phyloP scores from a whole-genome alignment of 139 green algal species.

The Chlorokybus atmophyticus region DNA sequence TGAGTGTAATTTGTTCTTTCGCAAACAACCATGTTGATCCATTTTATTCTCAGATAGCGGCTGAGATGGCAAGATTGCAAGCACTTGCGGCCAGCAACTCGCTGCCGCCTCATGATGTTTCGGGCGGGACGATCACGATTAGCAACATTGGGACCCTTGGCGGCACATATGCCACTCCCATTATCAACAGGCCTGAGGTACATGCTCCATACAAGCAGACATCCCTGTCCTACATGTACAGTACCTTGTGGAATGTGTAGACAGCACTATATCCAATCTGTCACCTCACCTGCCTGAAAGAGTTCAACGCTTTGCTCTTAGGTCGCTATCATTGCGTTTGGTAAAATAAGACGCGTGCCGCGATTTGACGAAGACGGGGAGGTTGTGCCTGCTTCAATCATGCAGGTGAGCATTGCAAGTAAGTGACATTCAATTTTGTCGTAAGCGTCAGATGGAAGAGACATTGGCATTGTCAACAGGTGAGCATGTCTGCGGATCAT shows the following conservation, averaged over 20 bases:
- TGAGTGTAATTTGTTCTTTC: too few species aligned
- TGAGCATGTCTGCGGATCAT: constrained; percentile 70
- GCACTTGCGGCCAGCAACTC: constrained; percentile 40
- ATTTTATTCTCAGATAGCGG: constrained; percentile 18
- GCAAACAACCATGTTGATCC: neutral
- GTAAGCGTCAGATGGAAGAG: too few species aligned
- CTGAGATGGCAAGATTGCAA: constrained; percentile 55
- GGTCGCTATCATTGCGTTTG: constrained; percentile 75
- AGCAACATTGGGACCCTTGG: constrained; percentile 82
- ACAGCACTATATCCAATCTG: too few species aligned
- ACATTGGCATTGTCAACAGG: constrained; percentile 3
- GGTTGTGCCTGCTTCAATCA: constrained; percentile 4
- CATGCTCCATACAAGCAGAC: too few species aligned
- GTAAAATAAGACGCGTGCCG: constrained; percentile 34
- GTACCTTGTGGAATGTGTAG: too few species aligned
- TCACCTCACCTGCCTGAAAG: too few species aligned
- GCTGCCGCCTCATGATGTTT: constrained; percentile 46
- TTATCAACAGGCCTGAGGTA: constrained; percentile 57
- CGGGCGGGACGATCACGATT: constrained; percentile 63
- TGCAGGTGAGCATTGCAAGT: constrained; percentile 17
- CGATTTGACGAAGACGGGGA: constrained; percentile 10
- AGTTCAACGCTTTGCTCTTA: too few species aligned
- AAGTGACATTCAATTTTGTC: too few species aligned
- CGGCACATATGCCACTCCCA: constrained; percentile 60
- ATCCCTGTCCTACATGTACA: too few species aligned